Base-by-base conservation (phyloP, 2,329 filamentous ascomycete species). In the Waltergamsia citrina region DNA sequence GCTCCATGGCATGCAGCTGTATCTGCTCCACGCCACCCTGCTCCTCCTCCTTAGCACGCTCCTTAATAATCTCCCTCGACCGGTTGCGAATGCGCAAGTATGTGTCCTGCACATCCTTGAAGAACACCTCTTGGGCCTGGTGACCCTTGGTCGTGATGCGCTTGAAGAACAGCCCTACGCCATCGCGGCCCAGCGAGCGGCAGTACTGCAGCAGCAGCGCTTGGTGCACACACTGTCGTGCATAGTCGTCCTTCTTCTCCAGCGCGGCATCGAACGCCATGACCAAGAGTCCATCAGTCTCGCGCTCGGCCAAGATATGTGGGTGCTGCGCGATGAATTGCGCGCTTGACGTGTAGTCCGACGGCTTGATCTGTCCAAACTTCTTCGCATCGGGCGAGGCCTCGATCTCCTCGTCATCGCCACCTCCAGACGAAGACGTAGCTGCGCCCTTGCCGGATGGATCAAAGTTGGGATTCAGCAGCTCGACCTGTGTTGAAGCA, bases 1-100 rank as follows among this genome's bases (percentile, higher is more conserved):
- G 90, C 56, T 95, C 87, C 9, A 98, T 88, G 11, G 92, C 90
- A 54, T 98, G 92, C 30, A 98, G 71, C 60, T 98, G 93, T 46
- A 98, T 98, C 59, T 95, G 90, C 63, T 98, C 92, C 8, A 94
- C 82, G 15, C 81, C 85, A 29, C 25, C 32, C 20, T 23, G 24
- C 26, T 56, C 63, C 4, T 53, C 62, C 35, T 71, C 67, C 41
- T 62, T 64, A 12, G 65, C 67, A 39, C 67, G 56, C 57, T 76
- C 62, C 14, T 61, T 58, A 35, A 69, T 57, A 42, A 94, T 81
- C 56, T 93, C 85, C 6, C 71, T 69, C 2, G 83, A 78, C 31
- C 92, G 78, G 18, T 69, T 78, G 49, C 78, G 78, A 57, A 98
- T 96, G 35, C 81, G 78, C 48, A 69, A 68, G 59, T 93, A 95